Percentiles rank a stretch among this genome's conserved stretches.
These are phyloP conservation scores for Centaurea solstitialis DNA, from an alignment of 129 eudicot species.

Conservation along the genomic window DNA sequence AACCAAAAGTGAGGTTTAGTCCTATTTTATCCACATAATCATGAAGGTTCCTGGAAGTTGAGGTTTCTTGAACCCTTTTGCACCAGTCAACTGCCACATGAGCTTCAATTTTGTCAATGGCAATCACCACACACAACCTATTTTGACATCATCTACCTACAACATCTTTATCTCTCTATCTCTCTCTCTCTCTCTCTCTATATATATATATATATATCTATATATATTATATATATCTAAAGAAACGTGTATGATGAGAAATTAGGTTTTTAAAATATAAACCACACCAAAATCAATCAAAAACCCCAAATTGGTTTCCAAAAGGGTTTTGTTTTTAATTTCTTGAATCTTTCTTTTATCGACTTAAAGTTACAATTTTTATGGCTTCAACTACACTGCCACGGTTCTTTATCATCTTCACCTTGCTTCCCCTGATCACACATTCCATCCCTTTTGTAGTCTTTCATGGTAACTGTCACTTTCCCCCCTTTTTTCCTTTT, in stretches of 20 bases:
- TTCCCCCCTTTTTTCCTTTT: not conserved
- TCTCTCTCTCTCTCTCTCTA: not conserved
- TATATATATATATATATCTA: too few relatives aligned
- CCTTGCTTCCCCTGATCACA: conserved; percentile 38
- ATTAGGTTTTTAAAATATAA: conserved; percentile 3
- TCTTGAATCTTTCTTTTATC: conserved; percentile 14
- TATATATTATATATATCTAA: too few relatives aligned
- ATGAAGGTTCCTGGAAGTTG: not conserved
- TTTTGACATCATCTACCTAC: not conserved
- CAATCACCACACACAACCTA: not conserved
- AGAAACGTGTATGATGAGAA: conserved; percentile 5
- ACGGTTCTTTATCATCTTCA: conserved; percentile 29
- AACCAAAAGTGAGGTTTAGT: too few relatives aligned
- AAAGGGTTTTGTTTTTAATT: not conserved
- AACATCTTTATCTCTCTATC: not conserved
- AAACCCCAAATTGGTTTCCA: conserved; percentile 3
- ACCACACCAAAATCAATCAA: conserved; percentile 7
- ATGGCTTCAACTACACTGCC: conserved; percentile 29
- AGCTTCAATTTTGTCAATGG: conserved; percentile 12
- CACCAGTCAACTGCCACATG: conserved; percentile 9
- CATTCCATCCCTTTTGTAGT: conserved; percentile 74
- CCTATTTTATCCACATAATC: not conserved
- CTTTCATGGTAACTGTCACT: conserved; percentile 65
- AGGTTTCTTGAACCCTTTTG: conserved; percentile 4
- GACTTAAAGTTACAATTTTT: conserved; percentile 13